Conservation (phyloP, 257 asterid genomes). For the Solanum lycopersicoides region DNA sequence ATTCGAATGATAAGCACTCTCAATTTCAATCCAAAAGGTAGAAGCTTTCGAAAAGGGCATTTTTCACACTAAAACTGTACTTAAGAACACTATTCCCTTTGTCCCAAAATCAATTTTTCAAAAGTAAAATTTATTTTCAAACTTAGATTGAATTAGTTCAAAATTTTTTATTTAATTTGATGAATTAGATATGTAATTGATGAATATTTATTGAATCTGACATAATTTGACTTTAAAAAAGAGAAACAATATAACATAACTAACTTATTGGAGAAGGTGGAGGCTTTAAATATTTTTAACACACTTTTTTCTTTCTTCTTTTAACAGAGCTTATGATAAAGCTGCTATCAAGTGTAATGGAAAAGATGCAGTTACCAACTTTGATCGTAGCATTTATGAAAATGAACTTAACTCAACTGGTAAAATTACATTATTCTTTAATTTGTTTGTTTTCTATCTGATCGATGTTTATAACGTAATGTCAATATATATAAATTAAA, state of each 20-base stretch:
- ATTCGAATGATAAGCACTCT: no score
- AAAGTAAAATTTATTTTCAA: not conserved
- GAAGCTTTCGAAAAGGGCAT: no score
- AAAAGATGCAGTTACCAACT: slow-evolving; percentile 79
- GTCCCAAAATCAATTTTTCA: not conserved
- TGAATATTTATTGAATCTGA: no score
- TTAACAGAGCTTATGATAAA: slow-evolving; percentile 76
- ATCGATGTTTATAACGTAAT: no score
- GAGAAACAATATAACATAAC: not conserved
- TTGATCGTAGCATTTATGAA: slow-evolving; percentile 64
- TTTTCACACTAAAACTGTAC: not conserved
- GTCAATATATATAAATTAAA: not conserved
- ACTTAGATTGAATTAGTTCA: not conserved
- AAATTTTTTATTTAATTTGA: no score
- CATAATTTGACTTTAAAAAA: not conserved
- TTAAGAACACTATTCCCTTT: not conserved
- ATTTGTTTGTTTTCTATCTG: not conserved
- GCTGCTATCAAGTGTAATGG: slow-evolving; percentile 82
- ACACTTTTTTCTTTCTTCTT: not conserved
- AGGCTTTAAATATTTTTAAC: not conserved
- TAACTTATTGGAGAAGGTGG: not conserved
- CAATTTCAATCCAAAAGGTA: not conserved
- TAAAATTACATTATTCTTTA: not conserved
- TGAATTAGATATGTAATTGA: no score
- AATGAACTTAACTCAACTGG: slow-evolving; percentile 45